Percentiles rank a stretch among this genome's conserved stretches.
Conservation (phyloP, 345 rosid species). For the Bruguiera gymnorhiza region DNA sequence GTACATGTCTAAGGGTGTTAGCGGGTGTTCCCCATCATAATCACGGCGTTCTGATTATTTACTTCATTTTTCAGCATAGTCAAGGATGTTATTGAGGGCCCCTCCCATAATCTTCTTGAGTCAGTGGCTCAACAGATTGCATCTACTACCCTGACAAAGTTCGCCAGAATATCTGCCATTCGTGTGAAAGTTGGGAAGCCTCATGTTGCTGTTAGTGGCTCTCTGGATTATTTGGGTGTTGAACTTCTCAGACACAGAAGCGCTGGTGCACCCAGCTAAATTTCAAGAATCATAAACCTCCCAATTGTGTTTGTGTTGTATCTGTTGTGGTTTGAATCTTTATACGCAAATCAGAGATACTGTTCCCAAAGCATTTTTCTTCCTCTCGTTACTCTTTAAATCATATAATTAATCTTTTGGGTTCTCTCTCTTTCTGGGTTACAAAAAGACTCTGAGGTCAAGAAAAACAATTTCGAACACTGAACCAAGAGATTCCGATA, state of each 20-base stretch:
- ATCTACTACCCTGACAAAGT: not conserved
- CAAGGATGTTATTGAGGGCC: slow-evolving; percentile 70
- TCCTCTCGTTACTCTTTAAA: no score
- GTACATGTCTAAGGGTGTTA: slow-evolving; percentile 58
- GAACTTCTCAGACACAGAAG: not conserved
- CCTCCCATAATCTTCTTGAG: slow-evolving; percentile 46
- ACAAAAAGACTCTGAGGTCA: no score
- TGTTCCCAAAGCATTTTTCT: no score
- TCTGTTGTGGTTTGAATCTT: no score
- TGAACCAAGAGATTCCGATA: no score
- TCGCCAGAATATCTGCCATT: not conserved
- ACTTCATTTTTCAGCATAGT: slow-evolving; percentile 44
- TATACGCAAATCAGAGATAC: no score
- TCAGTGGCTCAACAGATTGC: slow-evolving; percentile 1
- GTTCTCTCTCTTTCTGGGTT: no score
- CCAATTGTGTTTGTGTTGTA: not conserved
- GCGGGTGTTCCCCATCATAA: slow-evolving; percentile 58
- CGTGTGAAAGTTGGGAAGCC: slow-evolving; percentile 4
- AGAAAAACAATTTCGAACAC: no score
- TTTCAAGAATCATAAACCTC: not conserved
- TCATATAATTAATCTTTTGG: no score
- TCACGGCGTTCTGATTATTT: slow-evolving; percentile 21
- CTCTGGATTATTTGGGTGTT: not conserved
- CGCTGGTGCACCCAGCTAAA: not conserved
- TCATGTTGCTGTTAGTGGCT: not conserved